These are phyloP conservation scores for Verticillium zaregamsianum DNA, from an alignment of 2,329 filamentous ascomycete species.

Conservation along the genomic window DNA sequence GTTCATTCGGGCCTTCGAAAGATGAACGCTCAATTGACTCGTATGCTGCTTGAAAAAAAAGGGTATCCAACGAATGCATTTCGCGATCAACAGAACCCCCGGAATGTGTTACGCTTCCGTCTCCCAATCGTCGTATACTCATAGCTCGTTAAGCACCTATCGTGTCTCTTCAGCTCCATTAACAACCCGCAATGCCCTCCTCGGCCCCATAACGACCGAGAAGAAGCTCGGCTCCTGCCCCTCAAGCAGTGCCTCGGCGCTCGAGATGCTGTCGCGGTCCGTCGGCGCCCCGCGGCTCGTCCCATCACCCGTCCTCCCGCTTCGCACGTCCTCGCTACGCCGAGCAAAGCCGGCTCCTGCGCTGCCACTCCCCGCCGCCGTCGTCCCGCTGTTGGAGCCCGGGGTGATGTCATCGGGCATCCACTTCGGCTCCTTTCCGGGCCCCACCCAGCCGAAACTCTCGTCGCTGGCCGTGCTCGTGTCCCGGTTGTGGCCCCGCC, in stretches of 20 bases:
- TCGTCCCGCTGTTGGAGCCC: constrained; percentile 13
- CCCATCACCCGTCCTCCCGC: constrained; percentile 13
- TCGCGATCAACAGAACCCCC: neutral
- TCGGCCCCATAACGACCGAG: constrained; percentile 63
- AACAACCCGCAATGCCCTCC: constrained; percentile 65
- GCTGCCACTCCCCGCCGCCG: constrained; percentile 16
- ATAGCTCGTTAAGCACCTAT: neutral
- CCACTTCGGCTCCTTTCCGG: constrained; percentile 25
- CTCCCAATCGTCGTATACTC: neutral
- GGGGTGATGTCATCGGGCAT: constrained; percentile 17
- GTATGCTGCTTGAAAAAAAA: neutral
- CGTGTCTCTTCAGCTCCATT: constrained; percentile 42
- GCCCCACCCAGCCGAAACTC: constrained; percentile 27
- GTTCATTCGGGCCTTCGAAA: neutral
- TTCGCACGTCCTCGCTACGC: constrained; percentile 14
- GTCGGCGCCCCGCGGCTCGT: constrained; percentile 17
- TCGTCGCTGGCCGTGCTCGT: constrained; percentile 15
- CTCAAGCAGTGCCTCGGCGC: constrained; percentile 53
- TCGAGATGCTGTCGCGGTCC: constrained; percentile 23
- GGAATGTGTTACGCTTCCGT: neutral
- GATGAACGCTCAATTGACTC: neutral
- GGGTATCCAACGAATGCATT: neutral
- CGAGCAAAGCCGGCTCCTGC: constrained; percentile 7
- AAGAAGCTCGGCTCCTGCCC: constrained; percentile 68
- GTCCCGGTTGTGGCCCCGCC: constrained; percentile 13